These are phyloP conservation scores for Oenanthe sinensis DNA, from an alignment of 129 eudicot genomes.

Conservation along the genomic window DNA sequence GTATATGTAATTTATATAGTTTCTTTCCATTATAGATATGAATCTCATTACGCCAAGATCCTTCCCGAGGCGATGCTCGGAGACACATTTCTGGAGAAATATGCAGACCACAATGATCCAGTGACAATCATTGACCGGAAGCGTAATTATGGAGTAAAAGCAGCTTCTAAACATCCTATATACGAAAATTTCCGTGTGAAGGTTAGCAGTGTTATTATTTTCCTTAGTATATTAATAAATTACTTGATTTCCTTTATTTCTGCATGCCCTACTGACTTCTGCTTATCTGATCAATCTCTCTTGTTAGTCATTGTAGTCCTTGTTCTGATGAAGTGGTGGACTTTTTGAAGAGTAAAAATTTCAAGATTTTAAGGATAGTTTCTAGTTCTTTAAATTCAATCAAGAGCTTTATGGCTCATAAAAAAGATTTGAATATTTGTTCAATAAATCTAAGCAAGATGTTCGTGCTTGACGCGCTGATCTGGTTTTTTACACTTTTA, in stretches of 20 bases:
- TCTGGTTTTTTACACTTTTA: too few species aligned
- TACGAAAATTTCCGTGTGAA: slow-evolving; percentile 89
- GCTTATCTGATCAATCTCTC: background rate
- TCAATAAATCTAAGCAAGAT: too few species aligned
- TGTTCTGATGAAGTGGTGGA: background rate
- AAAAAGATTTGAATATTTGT: background rate
- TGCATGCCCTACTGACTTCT: background rate
- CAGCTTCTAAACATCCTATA: slow-evolving; percentile 83
- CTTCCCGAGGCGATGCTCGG: slow-evolving; percentile 71
- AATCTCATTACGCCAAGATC: slow-evolving; percentile 52
- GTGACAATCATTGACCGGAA: slow-evolving; percentile 66
- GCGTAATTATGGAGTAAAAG: slow-evolving; percentile 64
- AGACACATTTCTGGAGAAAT: slow-evolving; percentile 55
- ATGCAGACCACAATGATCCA: slow-evolving; percentile 66
- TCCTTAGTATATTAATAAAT: background rate
- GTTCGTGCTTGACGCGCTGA: too few species aligned
- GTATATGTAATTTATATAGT: background rate
- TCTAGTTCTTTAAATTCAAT: background rate
- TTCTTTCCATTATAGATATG: slow-evolving; percentile 45
- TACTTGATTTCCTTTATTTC: background rate
- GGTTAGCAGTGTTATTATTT: slow-evolving; percentile 29
- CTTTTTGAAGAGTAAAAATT: background rate
- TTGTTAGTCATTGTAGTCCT: background rate
- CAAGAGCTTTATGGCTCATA: background rate
- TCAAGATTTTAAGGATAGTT: background rate